phyloP scores from a whole-genome alignment of 345 rosid genomes.

The Sapria himalayana region DNA sequence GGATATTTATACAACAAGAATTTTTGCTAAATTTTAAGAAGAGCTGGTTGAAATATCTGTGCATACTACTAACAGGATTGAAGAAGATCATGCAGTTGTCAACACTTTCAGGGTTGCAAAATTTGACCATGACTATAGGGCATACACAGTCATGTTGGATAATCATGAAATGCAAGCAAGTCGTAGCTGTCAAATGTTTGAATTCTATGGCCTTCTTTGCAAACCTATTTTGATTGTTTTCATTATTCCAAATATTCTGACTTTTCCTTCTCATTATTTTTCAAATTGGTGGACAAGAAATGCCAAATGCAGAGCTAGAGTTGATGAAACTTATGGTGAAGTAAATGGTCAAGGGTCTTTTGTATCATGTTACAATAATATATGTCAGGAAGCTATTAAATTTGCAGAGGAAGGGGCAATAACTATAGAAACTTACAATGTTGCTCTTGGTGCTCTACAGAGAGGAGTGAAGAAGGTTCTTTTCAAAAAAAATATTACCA shows the following conservation, averaged over 20 bases:
- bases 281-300: slow-evolving; percentile 41
- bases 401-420: slow-evolving; percentile 41
- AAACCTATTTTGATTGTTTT: slow-evolving; percentile 46
- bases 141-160: slow-evolving; percentile 22
- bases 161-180: slow-evolving; percentile 26
- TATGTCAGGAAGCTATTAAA: slow-evolving; percentile 33
- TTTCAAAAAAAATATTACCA: slow-evolving; percentile 26
- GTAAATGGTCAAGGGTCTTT: slow-evolving; percentile 19
- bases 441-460: slow-evolving; percentile 21
- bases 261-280: slow-evolving; percentile 38
- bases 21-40: slow-evolving; percentile 48
- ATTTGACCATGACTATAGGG: slow-evolving; percentile 42
- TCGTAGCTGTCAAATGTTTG: slow-evolving; percentile 61
- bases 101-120: slow-evolving; percentile 35
- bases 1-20: slow-evolving; percentile 32
- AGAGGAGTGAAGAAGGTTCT: slow-evolving; percentile 25
- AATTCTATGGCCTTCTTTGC: slow-evolving; percentile 42
- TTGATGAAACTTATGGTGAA: slow-evolving; percentile 19
- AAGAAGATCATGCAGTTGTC: slow-evolving; percentile 24
- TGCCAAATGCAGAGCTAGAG: slow-evolving; percentile 28
- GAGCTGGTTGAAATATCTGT: slow-evolving; percentile 54
- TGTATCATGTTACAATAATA: slow-evolving; percentile 31
- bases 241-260: slow-evolving; percentile 43
- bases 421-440: slow-evolving; percentile 28
- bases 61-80: slow-evolving; percentile 40